Evolutionary conservation across 1,284 basidiomycete species (phyloP), one percentile per base, ranked within the genome.

Genomic region (Golubevia pallescens): DNA sequence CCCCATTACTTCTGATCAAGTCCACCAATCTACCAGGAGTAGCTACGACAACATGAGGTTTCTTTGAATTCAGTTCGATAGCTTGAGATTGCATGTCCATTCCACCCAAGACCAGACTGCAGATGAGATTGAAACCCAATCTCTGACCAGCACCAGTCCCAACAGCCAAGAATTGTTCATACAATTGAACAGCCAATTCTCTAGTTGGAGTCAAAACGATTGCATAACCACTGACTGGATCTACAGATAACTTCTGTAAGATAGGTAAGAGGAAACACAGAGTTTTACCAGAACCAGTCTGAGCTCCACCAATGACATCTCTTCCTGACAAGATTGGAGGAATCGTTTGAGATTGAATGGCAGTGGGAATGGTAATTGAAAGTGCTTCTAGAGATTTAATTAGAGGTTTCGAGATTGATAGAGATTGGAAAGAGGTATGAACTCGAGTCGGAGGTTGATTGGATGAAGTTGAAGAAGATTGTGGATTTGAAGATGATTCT

Each of bases 71-170:
- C 1, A 85, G 68, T 63, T 82, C 78, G 8, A 69, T 70, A 1
- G 81, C 78, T 60, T 85, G 83, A 63, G 72, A 75, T 68, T 80
- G 77, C 78, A 84, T 83, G 58, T 85, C 83, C 75, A 84, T 74
- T 13, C 83, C 83, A 7, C 83, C 83, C 2, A 84, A 61, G 1
- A 85, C 78, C 13, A 85, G 65, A 6, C 75, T 73, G 32, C 77
- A 81, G 8, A 70, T 66, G 1, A 85, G 63, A 10, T 24, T 55
- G 34, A 38, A 38, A 38, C 34, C 34, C 34, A 38, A 38, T 38
- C 10, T 4, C 3, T 38, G 3, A 38, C 8, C 42, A 14, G 53
- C 57, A n/a, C 82, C 82, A 57, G 76, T 71, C 0, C 75, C 83
- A 1, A 84, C 77, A 1, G 83, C 83, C 1, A 82, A 71, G 24